Evolutionary conservation across 2,329 filamentous ascomycete species (phyloP), one percentile per base, ranked within the genome.

Genomic region (Colletotrichum nymphaeae): DNA sequence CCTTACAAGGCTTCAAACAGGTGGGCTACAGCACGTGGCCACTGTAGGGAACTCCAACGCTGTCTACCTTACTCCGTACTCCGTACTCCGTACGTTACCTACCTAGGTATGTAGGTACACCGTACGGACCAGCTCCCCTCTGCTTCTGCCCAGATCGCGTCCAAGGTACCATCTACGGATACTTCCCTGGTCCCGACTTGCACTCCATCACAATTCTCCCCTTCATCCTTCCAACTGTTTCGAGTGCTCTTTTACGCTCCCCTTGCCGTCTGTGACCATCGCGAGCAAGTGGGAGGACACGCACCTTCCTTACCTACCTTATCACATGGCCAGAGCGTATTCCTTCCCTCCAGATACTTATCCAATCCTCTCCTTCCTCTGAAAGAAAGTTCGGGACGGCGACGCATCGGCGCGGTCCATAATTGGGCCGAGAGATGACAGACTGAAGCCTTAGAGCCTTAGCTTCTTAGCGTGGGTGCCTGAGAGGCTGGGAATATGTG

Each of bases 1-100:
- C 64, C 69, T 53, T 68, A 63, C 46, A 68, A 37, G 64, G 69
- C 64, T 42, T 35, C 30, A 42, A 19, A 19, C 26, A 68, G 64
- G 35, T 49, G 46, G 68, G 57, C 32, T 57, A 52, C 32, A 68
- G 69, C 69, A 72, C 69, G 69, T 72, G 69, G 69, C 57, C 49
- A 28, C 56, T 49, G 64, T 57, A 63, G 30, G 62, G 62, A 30
- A 58, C 26, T 35, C 14, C 30, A 58, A 5, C 30, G 56, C 28
- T 49, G 8, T n/a, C 42, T 26, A 26, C 26, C 26, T 26, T 49
- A 49, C 37, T 16, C 37, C 37, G 37, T 42, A 42, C 42, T 24
- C 24, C 24, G n/a, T 49, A n/a, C 37, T 16, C 37, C 37, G 37
- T 42, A 42, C 42, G 7, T 9, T 49, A 8, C 42, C 42, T 16